Evolutionary conservation across 2,329 filamentous ascomycete species (phyloP).

Genomic region (Venturia pyrina): DNA sequence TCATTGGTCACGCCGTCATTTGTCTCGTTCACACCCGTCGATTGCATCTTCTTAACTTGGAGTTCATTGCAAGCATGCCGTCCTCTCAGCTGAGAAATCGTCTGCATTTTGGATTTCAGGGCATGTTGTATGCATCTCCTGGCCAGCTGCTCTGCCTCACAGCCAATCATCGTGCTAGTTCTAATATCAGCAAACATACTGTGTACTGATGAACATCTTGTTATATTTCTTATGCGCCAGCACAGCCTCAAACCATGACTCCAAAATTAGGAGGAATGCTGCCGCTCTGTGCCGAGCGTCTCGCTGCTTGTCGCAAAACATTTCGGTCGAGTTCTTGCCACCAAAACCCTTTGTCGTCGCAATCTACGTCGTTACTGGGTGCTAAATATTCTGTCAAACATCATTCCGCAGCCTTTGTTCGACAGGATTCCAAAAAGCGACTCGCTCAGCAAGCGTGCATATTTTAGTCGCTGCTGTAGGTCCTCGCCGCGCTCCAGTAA

Average conservation of each 20-base stretch:
- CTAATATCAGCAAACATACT: neutral
- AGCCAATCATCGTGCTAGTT: neutral
- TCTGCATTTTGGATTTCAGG: neutral
- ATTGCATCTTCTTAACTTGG: neutral
- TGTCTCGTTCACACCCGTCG: neutral
- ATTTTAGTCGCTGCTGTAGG: neutral
- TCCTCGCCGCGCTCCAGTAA: neutral
- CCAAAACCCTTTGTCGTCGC: neutral
- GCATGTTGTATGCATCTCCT: neutral
- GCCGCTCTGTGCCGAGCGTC: neutral
- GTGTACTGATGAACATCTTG: neutral
- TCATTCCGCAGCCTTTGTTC: neutral
- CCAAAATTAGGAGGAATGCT: neutral
- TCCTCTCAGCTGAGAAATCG: neutral
- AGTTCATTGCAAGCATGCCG: neutral
- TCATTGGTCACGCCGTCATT: neutral
- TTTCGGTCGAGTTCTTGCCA: neutral
- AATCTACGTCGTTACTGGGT: neutral
- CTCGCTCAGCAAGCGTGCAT: neutral
- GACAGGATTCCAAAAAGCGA: neutral
- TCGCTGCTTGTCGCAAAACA: slow-evolving; percentile 1
- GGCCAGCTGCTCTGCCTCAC: no score
- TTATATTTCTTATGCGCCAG: neutral
- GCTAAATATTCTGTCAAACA: neutral
- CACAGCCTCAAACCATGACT: neutral